Base-by-base conservation (phyloP, 1,284 basidiomycete genomes). In the Uromyces viciae-fabae region DNA sequence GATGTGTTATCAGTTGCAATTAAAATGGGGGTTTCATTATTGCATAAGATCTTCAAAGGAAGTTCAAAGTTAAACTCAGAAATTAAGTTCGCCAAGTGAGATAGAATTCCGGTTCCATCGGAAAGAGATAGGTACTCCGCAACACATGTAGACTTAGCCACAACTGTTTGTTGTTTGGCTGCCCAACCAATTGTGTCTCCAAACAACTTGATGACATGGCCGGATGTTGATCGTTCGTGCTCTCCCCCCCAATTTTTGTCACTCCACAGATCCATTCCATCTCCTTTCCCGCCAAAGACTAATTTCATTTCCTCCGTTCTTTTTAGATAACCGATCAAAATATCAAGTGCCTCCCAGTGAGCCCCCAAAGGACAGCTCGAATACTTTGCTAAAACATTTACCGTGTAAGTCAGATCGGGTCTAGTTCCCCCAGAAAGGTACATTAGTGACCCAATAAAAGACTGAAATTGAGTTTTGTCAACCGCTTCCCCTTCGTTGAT, bases 171-270 rank as follows among this genome's bases (percentile, higher is more conserved):
- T 4, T 56, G 4, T 60, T 62, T 75, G 2, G 73, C 28, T 14
- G 54, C 56, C 73, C 73, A 75, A 4, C 54, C 52, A 5, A 75
- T 43, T 4, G 11, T 7, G 42, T 60, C 46, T 17, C 54, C 73
- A 7, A 36, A 58, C 3, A 17, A 4, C 42, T 74, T 74, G 8
- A 74, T 25, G 7, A 74, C 52, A 58, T 31, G 42, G 25, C 49
- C 72, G 5, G 19, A 58, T 31, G 72, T 58, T 17, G 3, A 14
- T 58, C 74, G 31, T 31, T 62, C 36, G 58, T 76, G 60, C 49
- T 76, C 74, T 14, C 74, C 74, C 9, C 74, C 74, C 74, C 74
- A 76, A 36, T 49, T 76, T 9, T 56, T 60, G 49, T 76, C 58
- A 0, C 25, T 25, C 49, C 54, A 76, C 2, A 60, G 17, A 36